Conservation (phyloP, 2,329 filamentous ascomycete species). For the Pseudocercospora fuligena region DNA sequence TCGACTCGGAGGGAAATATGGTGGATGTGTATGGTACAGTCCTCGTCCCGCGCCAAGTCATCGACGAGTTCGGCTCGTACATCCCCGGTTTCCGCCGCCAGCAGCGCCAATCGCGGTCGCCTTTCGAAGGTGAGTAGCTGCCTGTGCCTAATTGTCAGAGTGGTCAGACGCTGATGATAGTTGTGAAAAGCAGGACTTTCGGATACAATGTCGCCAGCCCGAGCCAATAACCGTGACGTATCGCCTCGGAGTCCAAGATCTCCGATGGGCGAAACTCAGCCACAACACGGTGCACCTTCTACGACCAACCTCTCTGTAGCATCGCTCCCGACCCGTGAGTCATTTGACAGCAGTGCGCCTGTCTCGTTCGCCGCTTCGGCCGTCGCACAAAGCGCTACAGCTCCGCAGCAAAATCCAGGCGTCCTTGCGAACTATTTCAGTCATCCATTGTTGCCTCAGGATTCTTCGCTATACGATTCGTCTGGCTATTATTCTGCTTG, state of each 20-base stretch:
- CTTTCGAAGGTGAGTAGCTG: conserved; percentile 7
- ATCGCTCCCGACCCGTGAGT: not conserved
- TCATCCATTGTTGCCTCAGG: conserved; percentile 13
- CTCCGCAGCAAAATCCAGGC: not conserved
- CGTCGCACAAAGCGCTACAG: not conserved
- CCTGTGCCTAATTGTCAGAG: conserved; percentile 1
- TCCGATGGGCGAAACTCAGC: not conserved
- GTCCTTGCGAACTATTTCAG: not conserved
- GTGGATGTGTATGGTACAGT: conserved; percentile 7
- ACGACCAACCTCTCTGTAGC: not conserved
- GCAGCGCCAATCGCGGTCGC: conserved; percentile 5
- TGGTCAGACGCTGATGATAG: not conserved
- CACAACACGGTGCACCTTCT: not conserved
- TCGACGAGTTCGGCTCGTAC: not conserved
- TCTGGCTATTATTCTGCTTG: conserved; percentile 1
- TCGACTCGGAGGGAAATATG: conserved; percentile 12
- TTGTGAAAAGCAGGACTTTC: not conserved
- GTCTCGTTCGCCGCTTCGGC: not conserved
- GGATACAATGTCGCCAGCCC: not conserved
- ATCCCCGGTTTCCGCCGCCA: not conserved
- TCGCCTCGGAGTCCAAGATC: not conserved
- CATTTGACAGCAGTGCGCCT: conserved; percentile 6
- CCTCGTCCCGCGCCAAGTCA: not conserved
- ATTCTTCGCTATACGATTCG: not conserved
- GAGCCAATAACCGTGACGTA: not conserved